Evolutionary conservation across 345 rosid genomes (phyloP).

Genomic region (Bruguiera sexangula): DNA sequence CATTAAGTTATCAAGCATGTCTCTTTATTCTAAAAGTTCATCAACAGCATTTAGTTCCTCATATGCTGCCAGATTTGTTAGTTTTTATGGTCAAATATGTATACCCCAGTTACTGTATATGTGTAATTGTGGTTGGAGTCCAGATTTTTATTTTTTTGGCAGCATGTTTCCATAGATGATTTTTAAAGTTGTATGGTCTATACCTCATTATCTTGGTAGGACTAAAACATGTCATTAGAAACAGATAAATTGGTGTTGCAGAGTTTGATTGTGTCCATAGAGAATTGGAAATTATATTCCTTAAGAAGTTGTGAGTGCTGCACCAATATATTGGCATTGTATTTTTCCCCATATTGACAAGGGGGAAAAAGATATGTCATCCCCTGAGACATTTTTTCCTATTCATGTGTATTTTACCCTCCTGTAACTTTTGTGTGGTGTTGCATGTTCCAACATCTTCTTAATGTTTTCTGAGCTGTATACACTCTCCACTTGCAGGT

Average conservation of each 20-base stretch:
- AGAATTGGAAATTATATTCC: not conserved
- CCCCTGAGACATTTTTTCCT: not conserved
- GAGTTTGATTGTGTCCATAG: not conserved
- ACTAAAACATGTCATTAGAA: not conserved
- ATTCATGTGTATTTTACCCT: not conserved
- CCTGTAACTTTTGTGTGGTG: not conserved
- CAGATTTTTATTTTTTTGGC: no score
- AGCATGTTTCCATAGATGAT: not conserved
- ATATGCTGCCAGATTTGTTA: no score
- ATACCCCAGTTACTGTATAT: no score
- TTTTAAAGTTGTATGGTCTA: not conserved
- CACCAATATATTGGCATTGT: not conserved
- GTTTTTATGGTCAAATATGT: no score
- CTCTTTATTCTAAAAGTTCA: no score
- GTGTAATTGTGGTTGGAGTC: no score
- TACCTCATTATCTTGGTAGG: no score
- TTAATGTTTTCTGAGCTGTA: not conserved
- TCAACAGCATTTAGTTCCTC: no score
- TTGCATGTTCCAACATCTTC: not conserved
- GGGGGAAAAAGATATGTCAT: not conserved
- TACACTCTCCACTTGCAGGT: slow-evolving; percentile 46
- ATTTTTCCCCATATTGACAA: not conserved
- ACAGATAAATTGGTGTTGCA: not conserved
- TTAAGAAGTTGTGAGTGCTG: slow-evolving; percentile 1
- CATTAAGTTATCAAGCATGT: no score